Percentiles rank a stretch among this genome's conserved stretches.
Evolutionary conservation across 371 early-diverging fungal species (phyloP).

Genomic region (Sporodiniella umbellata): DNA sequence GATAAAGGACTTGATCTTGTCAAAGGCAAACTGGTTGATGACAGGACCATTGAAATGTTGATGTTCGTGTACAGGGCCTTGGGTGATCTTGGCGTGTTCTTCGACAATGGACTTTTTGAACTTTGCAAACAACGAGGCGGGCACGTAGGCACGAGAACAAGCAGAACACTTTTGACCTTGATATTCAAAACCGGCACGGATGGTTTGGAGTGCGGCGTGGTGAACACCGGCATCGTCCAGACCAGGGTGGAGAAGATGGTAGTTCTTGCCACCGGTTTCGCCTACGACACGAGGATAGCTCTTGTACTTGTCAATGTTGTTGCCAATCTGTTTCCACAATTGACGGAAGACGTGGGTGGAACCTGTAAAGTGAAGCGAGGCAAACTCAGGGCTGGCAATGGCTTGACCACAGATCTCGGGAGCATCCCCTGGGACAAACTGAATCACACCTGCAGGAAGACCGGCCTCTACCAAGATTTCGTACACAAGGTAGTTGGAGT

Average conservation of each 20-base stretch:
- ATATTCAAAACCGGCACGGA: slow-evolving; percentile 95
- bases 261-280: slow-evolving; percentile 99
- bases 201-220: slow-evolving; percentile 69
- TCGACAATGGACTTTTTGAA: slow-evolving; percentile 66
- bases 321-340: slow-evolving; percentile 89
- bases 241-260: slow-evolving; percentile 87
- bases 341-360: slow-evolving; percentile 91
- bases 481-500: slow-evolving; percentile 89
- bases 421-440: slow-evolving; percentile 94
- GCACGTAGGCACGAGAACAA: slow-evolving; percentile 87
- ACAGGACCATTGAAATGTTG: slow-evolving; percentile 77
- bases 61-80: slow-evolving; percentile 83
- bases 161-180: slow-evolving; percentile 98
- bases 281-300: slow-evolving; percentile 97
- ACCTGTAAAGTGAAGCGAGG: slow-evolving; percentile 98
- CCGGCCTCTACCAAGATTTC: slow-evolving; percentile 94
- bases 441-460: slow-evolving; percentile 95
- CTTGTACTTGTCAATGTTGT: slow-evolving; percentile 87
- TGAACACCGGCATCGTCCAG: slow-evolving; percentile 62
- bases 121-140: slow-evolving; percentile 77
- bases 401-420: slow-evolving; percentile 68
- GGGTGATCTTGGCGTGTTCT: slow-evolving; percentile 74
- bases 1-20: slow-evolving; percentile 89
- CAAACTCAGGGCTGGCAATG: slow-evolving; percentile 83
- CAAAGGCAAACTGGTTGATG: slow-evolving; percentile 90